Evolutionary conservation across 495 filamentous ascomycete species (phyloP).

Genomic region (Penicillium daleae): DNA sequence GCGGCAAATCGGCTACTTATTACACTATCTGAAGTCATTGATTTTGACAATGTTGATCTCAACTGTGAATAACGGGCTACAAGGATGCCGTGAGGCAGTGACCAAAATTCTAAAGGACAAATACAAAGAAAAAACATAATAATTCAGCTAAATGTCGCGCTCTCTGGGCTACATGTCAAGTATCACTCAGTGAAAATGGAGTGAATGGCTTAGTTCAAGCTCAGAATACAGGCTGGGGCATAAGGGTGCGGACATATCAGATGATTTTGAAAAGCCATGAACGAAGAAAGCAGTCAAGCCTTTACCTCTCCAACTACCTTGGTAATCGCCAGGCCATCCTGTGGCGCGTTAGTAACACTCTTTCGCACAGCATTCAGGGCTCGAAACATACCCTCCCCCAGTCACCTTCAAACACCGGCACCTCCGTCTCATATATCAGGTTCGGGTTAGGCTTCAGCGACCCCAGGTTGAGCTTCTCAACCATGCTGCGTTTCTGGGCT

Average conservation of each 20-base stretch:
- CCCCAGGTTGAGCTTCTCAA: constrained; percentile 6
- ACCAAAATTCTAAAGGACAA: background rate
- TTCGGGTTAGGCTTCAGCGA: constrained; percentile 21
- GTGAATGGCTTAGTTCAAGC: background rate
- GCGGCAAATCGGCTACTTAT: too few species aligned
- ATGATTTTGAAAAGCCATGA: background rate
- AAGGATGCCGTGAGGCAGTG: background rate
- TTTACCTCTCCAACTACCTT: constrained; percentile 19
- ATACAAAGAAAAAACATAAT: background rate
- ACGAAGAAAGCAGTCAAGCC: background rate
- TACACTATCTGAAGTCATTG: too few species aligned
- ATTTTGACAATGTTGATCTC: background rate
- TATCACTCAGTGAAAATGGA: background rate
- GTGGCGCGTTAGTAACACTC: constrained; percentile 1
- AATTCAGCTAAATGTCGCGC: too few species aligned
- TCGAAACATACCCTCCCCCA: constrained; percentile 24
- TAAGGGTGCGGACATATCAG: background rate
- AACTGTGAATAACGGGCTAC: background rate
- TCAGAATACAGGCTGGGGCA: background rate
- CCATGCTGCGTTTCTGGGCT: constrained; percentile 9
- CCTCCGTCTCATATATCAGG: constrained; percentile 23
- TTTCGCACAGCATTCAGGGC: background rate
- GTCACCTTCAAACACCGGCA: constrained; percentile 23
- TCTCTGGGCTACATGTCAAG: too few species aligned
- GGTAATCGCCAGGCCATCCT: constrained; percentile 29